These are phyloP conservation scores for Aspergillus bertholletiae DNA, from an alignment of 495 filamentous ascomycete genomes.

Conservation along the genomic window DNA sequence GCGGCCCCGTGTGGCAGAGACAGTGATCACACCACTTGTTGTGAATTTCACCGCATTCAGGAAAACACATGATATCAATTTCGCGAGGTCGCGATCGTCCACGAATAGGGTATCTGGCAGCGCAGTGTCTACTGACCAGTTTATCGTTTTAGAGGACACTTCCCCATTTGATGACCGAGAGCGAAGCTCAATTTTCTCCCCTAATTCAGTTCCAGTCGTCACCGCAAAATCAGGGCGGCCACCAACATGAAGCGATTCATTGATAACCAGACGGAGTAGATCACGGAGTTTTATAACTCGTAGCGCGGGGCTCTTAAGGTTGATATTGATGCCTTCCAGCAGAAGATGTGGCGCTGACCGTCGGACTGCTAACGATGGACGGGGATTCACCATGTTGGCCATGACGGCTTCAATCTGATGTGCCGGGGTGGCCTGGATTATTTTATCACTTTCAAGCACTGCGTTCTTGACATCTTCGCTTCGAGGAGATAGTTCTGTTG, in stretches of 20 bases:
- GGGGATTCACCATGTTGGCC: conserved; percentile 39
- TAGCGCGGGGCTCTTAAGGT: conserved; percentile 37
- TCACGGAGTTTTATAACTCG: conserved; percentile 62
- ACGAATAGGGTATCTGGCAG: conserved; percentile 66
- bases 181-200: conserved; percentile 65
- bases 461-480: conserved; percentile 47
- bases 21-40: conserved; percentile 60
- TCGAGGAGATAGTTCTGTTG: conserved; percentile 45
- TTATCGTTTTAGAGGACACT: conserved; percentile 56
- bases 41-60: conserved; percentile 82
- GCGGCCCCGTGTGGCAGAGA: conserved; percentile 51
- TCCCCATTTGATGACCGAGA: conserved; percentile 57
- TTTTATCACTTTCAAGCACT: conserved; percentile 47
- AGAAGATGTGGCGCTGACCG: conserved; percentile 40
- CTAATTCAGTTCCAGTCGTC: conserved; percentile 54
- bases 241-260: conserved; percentile 68
- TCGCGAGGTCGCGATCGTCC: conserved; percentile 70
- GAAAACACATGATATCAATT: conserved; percentile 69
- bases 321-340: conserved; percentile 44
- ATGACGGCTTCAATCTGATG: conserved; percentile 42
- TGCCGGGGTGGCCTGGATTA: conserved; percentile 38
- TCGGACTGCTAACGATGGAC: conserved; percentile 37
- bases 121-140: conserved; percentile 61
- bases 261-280: conserved; percentile 63
- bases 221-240: conserved; percentile 68